These are phyloP conservation scores for Phytophthora pinifolia DNA, from an alignment of 352 stramenopile genomes.

Conservation along the genomic window DNA sequence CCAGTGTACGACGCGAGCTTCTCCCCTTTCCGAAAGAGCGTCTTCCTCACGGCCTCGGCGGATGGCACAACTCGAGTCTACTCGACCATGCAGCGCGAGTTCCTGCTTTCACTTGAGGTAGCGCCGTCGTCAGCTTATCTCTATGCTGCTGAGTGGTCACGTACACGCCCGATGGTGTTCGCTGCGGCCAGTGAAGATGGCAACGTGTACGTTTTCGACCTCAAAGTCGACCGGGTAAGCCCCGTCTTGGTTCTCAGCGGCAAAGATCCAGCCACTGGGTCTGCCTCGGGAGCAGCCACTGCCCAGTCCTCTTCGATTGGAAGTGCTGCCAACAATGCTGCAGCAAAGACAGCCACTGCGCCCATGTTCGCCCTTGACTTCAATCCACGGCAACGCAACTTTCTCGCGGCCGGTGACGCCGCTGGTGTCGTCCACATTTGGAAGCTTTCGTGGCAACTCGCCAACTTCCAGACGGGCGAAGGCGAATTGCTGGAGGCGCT, in stretches of 20 bases:
- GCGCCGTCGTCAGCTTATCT: constrained; percentile 66
- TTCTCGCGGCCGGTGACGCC: constrained; percentile 73
- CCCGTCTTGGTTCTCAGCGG: constrained; percentile 45
- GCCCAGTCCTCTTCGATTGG: constrained; percentile 4
- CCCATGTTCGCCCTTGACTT: constrained; percentile 73
- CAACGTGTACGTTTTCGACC: constrained; percentile 75
- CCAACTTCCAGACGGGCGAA: constrained; percentile 77
- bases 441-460: constrained; percentile 83
- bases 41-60: constrained; percentile 77
- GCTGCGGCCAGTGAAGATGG: constrained; percentile 69
- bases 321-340: constrained; percentile 3
- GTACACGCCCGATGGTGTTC: constrained; percentile 76
- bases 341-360: constrained; percentile 15
- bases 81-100: constrained; percentile 59
- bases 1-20: constrained; percentile 82
- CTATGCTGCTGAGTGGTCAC: constrained; percentile 75
- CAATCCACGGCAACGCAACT: constrained; percentile 83
- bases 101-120: constrained; percentile 68
- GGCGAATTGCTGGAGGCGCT: constrained; percentile 50
- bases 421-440: constrained; percentile 72
- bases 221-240: constrained; percentile 54
- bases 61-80: constrained; percentile 85
- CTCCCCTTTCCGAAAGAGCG: constrained; percentile 80
- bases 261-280: constrained; percentile 30
- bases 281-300: constrained; percentile 9